Percentiles rank a stretch among this genome's conserved stretches.
These are phyloP conservation scores for Paratrypanosoma confusum DNA, from an alignment of 208 protist genomes.

Conservation along the genomic window DNA sequence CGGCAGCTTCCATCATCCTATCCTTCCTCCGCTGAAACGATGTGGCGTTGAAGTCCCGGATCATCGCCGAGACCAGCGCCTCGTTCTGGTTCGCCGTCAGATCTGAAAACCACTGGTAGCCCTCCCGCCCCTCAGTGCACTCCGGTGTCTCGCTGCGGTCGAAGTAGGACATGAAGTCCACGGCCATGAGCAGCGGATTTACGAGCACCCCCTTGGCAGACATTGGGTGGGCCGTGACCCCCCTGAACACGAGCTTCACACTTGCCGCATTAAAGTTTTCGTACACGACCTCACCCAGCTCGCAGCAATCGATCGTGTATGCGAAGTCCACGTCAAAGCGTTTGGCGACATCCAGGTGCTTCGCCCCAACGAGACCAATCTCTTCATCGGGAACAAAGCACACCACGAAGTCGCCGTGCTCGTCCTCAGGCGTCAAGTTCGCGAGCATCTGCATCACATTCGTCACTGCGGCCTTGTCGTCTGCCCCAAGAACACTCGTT, in stretches of 20 bases:
- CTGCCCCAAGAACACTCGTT: conserved; percentile 77
- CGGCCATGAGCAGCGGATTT: conserved; percentile 74
- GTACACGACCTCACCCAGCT: conserved; percentile 73
- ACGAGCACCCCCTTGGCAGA: conserved; percentile 80
- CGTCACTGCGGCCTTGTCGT: conserved; percentile 75
- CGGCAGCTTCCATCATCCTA: conserved; percentile 32
- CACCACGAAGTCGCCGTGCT: conserved; percentile 62
- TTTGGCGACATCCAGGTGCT: conserved; percentile 52
- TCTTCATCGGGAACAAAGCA: conserved; percentile 83
- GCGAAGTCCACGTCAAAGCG: conserved; percentile 80
- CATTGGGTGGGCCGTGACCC: conserved; percentile 77
- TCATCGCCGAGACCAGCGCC: conserved; percentile 41
- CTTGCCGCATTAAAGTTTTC: conserved; percentile 79
- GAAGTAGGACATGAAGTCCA: conserved; percentile 63
- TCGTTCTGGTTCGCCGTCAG: conserved; percentile 37
- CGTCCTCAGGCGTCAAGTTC: conserved; percentile 23
- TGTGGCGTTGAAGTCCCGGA: conserved; percentile 56
- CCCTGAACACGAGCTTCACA: conserved; percentile 41
- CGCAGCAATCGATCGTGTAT: conserved; percentile 80
- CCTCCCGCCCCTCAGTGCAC: conserved; percentile 62
- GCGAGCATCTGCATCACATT: conserved; percentile 75
- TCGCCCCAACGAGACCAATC: conserved; percentile 71
- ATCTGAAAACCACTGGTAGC: conserved; percentile 72
- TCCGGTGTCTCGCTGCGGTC: conserved; percentile 63
- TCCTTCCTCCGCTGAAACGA: conserved; percentile 41